Conservation (phyloP, 495 filamentous ascomycete genomes). For the Hypoxylon subgilvum region DNA sequence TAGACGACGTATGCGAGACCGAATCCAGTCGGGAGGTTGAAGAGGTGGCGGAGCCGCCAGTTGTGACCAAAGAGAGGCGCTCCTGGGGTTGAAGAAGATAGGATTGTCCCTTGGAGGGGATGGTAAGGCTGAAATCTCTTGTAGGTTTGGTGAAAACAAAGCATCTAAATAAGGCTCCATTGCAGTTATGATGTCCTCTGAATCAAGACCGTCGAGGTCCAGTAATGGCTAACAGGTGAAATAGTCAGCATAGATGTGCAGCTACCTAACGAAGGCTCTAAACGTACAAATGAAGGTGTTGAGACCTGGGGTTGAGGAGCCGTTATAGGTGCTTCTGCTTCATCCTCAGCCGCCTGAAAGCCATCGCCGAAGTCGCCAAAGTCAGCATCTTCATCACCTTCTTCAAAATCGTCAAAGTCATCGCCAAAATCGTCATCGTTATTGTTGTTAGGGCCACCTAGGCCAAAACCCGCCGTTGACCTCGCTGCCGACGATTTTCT, state of each 20-base stretch:
- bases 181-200: conserved; percentile 57
- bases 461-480: conserved; percentile 41
- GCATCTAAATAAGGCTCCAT: conserved; percentile 61
- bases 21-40: conserved; percentile 97
- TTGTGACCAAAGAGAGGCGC: conserved; percentile 93
- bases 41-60: conserved; percentile 92
- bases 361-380: conserved; percentile 92
- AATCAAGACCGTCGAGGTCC: conserved; percentile 69
- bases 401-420: conserved; percentile 97
- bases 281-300: conserved; percentile 55
- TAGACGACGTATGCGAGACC: conserved; percentile 90
- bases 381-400: conserved; percentile 74
- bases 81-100: conserved; percentile 72
- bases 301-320: conserved; percentile 58
- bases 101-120: conserved; percentile 56
- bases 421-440: conserved; percentile 72
- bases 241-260: conserved; percentile 43
- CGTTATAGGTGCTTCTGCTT: conserved; percentile 51
- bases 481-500: conserved; percentile 52
- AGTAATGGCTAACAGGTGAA: conserved; percentile 63
- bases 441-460: conserved; percentile 49
- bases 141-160: conserved; percentile 62
- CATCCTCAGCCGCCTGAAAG: conserved; percentile 69
- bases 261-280: conserved; percentile 41
- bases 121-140: conserved; percentile 57